Percentiles rank a stretch among this genome's conserved stretches.
These are phyloP conservation scores for Zygosaccharomyces sapae DNA, from an alignment of 1,139 yeast genomes.

Conservation along the genomic window DNA sequence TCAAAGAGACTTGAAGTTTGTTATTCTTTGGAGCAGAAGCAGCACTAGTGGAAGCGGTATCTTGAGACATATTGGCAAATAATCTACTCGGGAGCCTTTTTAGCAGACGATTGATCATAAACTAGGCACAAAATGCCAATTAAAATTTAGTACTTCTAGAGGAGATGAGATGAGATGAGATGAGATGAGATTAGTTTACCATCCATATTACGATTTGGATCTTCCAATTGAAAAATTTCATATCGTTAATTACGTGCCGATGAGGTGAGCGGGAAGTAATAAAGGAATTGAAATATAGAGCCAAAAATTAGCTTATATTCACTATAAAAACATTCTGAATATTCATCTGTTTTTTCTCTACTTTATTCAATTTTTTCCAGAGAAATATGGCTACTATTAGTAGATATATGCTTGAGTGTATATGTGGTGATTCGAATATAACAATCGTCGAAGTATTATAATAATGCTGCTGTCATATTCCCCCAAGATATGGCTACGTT, in stretches of 20 bases:
- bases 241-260: constrained; percentile 11
- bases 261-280: not conserved
- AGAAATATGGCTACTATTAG: too few relatives aligned
- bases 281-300: not conserved
- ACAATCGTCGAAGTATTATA: too few relatives aligned
- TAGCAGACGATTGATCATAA: constrained; percentile 1
- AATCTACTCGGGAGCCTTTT: constrained; percentile 3
- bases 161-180: constrained; percentile 1
- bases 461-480: not conserved
- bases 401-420: too few relatives aligned
- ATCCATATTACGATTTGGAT: not conserved
- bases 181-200: not conserved
- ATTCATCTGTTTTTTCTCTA: too few relatives aligned
- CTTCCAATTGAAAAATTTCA: constrained; percentile 12
- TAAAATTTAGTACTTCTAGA: not conserved
- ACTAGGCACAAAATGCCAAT: constrained; percentile 3
- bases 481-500: not conserved
- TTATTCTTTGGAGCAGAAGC: constrained; percentile 30
- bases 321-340: too few relatives aligned
- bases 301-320: not conserved
- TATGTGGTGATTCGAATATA: too few relatives aligned
- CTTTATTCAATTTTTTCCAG: too few relatives aligned
- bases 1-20: constrained; percentile 60
- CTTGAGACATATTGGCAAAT: constrained; percentile 12
- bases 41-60: constrained; percentile 10